phyloP scores from a whole-genome alignment of 441 rosid genomes.

The Macaranga tanarius region DNA sequence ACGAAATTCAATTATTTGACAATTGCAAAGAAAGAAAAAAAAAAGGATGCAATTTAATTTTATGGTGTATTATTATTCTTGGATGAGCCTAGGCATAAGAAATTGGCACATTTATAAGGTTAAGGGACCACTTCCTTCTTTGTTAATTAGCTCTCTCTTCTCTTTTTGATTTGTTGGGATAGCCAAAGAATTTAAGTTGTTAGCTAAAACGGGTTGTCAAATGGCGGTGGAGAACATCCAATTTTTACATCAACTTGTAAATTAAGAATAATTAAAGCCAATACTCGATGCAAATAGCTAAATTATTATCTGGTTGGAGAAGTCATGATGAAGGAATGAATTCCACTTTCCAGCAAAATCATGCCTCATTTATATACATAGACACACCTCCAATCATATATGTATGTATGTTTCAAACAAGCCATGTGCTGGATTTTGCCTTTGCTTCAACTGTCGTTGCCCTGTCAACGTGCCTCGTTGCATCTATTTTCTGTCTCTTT shows the following conservation, averaged over 20 bases:
- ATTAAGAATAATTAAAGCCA: too few relatives aligned
- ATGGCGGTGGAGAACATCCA: constrained; percentile 20
- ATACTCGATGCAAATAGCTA: not conserved
- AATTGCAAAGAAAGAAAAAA: not conserved
- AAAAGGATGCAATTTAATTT: not conserved
- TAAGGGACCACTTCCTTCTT: constrained; percentile 5
- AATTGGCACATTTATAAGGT: not conserved
- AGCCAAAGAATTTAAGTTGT: not conserved
- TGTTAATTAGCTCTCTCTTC: not conserved
- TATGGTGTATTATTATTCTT: not conserved
- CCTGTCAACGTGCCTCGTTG: not conserved
- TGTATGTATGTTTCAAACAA: not conserved
- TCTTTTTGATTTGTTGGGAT: too few relatives aligned
- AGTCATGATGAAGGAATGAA: not conserved
- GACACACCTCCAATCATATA: not conserved
- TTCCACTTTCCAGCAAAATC: too few relatives aligned
- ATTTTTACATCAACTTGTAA: not conserved
- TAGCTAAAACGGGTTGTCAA: constrained; percentile 20
- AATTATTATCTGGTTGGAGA: not conserved
- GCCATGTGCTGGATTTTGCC: constrained; percentile 6
- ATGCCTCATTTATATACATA: not conserved
- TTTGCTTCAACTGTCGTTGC: not conserved
- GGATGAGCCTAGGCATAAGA: not conserved
- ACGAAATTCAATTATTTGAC: constrained; percentile 1
- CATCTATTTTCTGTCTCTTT: not conserved